A percentile compares a stretch with the other conserved stretches of the same genome.
Conservation (phyloP, 2,329 filamentous ascomycete species). For the Pyrenochaeta sp. region DNA sequence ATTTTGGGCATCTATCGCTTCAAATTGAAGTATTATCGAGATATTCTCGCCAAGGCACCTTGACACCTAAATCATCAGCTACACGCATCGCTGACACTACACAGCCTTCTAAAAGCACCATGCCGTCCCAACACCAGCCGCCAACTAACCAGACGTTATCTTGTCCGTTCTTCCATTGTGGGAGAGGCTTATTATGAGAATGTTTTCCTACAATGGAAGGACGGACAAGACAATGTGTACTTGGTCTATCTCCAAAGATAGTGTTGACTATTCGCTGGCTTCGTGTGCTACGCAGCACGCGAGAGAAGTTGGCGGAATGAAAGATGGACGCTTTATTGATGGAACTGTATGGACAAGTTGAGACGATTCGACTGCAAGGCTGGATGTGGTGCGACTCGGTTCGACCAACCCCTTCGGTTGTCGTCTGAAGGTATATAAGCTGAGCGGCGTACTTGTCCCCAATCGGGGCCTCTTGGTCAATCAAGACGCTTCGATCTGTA, state of each 20-base stretch:
- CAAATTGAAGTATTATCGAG: too few relatives aligned
- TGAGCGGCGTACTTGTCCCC: conserved; percentile 23
- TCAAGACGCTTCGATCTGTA: conserved; percentile 37
- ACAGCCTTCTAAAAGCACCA: conserved; percentile 69
- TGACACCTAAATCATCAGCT: conserved; percentile 60
- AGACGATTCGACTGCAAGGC: conserved; percentile 60
- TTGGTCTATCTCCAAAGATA: conserved; percentile 48
- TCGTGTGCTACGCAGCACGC: conserved; percentile 59
- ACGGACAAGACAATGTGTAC: too few relatives aligned
- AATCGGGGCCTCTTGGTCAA: neutral
- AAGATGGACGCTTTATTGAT: conserved; percentile 52
- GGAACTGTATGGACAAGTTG: conserved; percentile 57
- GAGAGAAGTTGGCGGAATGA: conserved; percentile 59
- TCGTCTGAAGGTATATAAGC: conserved; percentile 44
- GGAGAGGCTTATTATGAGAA: conserved; percentile 26
- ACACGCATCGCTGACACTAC: conserved; percentile 65
- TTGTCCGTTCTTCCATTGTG: conserved; percentile 61
- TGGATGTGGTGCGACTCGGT: conserved; percentile 64
- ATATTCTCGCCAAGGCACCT: conserved; percentile 46
- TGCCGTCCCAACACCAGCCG: conserved; percentile 71
- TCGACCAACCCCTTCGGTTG: conserved; percentile 30
- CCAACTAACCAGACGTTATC: conserved; percentile 63
- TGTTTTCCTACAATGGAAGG: too few relatives aligned
- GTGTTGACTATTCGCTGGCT: conserved; percentile 58
- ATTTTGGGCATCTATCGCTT: conserved; percentile 7